phyloP scores from a whole-genome alignment of 306 rosid species.

The Inga oerstediana region DNA sequence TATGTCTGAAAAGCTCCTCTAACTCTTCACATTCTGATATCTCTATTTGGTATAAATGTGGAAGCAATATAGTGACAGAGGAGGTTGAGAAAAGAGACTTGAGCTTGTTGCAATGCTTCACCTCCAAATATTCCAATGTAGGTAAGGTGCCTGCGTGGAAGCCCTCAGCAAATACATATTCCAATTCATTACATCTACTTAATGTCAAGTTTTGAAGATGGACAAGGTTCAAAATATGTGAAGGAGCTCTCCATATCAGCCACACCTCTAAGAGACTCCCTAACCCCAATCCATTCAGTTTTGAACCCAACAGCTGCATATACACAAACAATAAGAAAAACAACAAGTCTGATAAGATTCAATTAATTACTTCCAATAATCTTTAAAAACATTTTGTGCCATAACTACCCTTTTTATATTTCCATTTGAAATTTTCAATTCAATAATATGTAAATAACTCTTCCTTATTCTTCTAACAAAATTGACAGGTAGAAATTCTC shows the following conservation, averaged over 20 bases:
- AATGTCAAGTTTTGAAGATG: background rate
- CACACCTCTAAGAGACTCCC: background rate
- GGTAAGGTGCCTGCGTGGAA: too few species aligned
- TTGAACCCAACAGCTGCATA: background rate
- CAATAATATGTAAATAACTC: too few species aligned
- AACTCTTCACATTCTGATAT: background rate
- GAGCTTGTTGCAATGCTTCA: background rate
- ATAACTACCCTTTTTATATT: too few species aligned
- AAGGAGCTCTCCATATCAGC: background rate
- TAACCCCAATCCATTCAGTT: accelerated
- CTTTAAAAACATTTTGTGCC: too few species aligned
- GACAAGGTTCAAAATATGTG: background rate
- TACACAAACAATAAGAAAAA: background rate
- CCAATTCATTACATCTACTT: background rate
- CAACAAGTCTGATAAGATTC: background rate
- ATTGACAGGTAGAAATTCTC: too few species aligned
- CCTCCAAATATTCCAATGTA: background rate
- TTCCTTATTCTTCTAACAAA: too few species aligned
- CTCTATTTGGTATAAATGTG: background rate
- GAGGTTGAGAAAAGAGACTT: background rate
- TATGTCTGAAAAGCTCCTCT: background rate
- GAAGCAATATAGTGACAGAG: background rate
- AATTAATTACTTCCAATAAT: too few species aligned
- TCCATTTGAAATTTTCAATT: too few species aligned
- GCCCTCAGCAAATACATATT: background rate